phyloP scores from a whole-genome alignment of 108 stramenopile species.

The Skeletonema menzelii region DNA sequence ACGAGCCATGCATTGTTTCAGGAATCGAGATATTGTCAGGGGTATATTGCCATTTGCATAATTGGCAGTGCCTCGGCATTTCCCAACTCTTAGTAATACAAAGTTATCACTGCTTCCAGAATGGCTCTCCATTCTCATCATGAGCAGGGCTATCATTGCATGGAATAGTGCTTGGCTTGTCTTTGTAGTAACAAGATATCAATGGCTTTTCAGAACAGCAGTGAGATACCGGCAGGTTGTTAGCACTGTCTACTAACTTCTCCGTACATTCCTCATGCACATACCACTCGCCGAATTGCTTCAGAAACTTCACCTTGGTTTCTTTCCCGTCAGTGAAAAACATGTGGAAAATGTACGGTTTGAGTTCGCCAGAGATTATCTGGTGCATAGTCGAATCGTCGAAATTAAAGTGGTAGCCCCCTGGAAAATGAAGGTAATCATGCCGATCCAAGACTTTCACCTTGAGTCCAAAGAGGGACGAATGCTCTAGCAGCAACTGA shows the following conservation, averaged over 20 bases:
- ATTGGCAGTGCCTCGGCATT: not conserved
- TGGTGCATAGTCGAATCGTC: constrained; percentile 8
- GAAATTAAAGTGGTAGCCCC: constrained; percentile 39
- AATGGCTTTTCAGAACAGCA: constrained; percentile 51
- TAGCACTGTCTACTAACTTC: not conserved
- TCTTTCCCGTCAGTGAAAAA: constrained; percentile 72
- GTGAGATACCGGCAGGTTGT: not conserved
- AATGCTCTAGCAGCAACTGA: constrained; percentile 56
- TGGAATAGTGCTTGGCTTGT: constrained; percentile 57
- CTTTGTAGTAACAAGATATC: constrained; percentile 55
- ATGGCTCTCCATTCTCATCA: constrained; percentile 32
- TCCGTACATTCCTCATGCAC: constrained; percentile 45
- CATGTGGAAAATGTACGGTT: constrained; percentile 55
- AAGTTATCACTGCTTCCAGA: constrained; percentile 29
- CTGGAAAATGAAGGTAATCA: constrained; percentile 55
- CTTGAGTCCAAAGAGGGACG: constrained; percentile 49
- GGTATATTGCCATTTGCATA: not conserved
- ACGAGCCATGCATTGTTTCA: not conserved
- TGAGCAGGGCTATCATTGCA: constrained; percentile 43
- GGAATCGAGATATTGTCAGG: not conserved
- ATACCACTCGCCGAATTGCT: constrained; percentile 75
- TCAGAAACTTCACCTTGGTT: constrained; percentile 66
- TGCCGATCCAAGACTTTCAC: constrained; percentile 54
- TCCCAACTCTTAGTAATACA: not conserved
- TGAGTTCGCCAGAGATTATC: not conserved